Evolutionary conservation across 257 asterid genomes (phyloP).

Genomic region (Fraxinus quadrangulata): DNA sequence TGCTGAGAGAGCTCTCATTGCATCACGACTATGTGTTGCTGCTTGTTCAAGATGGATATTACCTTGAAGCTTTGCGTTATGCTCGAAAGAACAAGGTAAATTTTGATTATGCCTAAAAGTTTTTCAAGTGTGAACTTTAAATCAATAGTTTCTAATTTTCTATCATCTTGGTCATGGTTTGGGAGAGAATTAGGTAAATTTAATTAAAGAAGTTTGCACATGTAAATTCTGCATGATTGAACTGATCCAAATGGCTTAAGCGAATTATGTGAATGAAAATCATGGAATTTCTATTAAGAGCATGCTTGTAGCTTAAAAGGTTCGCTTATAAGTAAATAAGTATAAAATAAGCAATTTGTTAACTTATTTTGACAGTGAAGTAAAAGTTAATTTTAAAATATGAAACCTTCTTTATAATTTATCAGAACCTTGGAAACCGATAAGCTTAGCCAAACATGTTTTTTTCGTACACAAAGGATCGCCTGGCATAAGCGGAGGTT

Average conservation of each 20-base stretch:
- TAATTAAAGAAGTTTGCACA: neutral
- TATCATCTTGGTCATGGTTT: constrained; percentile 8
- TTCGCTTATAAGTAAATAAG: no score
- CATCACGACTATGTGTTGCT: constrained; percentile 81
- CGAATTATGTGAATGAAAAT: neutral
- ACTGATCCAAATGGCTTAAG: neutral
- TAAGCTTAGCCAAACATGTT: neutral
- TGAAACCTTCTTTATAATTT: neutral
- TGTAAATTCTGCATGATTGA: neutral
- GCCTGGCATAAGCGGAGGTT: neutral
- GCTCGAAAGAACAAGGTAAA: constrained; percentile 82
- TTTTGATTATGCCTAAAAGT: constrained; percentile 3
- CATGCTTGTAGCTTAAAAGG: neutral
- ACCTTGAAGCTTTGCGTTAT: constrained; percentile 89
- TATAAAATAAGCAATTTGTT: no score
- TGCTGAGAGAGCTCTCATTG: constrained; percentile 77
- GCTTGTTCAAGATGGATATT: constrained; percentile 87
- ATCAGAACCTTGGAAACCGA: neutral
- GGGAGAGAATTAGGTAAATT: neutral
- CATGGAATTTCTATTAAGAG: neutral
- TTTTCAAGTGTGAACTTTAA: neutral
- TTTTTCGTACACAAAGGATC: neutral
- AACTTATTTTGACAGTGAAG: neutral
- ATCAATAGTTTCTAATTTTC: neutral
- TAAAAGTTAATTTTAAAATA: neutral